Conservation (phyloP, 345 rosid genomes). For the Erodium maritimum region DNA sequence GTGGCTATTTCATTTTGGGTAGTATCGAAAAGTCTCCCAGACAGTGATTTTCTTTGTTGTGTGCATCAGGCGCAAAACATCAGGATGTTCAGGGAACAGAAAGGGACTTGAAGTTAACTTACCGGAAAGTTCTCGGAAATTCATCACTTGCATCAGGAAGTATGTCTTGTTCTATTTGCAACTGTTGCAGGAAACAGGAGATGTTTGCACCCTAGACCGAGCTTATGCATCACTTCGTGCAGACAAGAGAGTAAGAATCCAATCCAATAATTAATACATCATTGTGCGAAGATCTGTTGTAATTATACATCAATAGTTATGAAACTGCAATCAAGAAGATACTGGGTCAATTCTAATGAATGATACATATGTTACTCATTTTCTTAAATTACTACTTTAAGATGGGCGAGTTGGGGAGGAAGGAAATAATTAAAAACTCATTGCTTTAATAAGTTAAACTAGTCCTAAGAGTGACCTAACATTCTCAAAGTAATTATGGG, state of each 20-base stretch:
- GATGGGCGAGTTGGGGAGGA: too few species aligned
- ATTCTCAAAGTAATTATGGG: too few species aligned
- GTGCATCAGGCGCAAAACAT: conserved; percentile 66
- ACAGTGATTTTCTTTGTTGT: conserved; percentile 9
- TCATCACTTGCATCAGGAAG: conserved; percentile 90
- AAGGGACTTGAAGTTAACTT: conserved; percentile 82
- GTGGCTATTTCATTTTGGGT: neutral
- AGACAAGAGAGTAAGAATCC: conserved; percentile 75
- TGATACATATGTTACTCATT: neutral
- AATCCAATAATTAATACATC: neutral
- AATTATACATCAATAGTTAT: too few species aligned
- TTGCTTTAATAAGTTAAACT: neutral
- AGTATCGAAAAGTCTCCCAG: neutral
- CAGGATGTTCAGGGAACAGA: conserved; percentile 67
- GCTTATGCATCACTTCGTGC: conserved; percentile 71
- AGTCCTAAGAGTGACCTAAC: too few species aligned
- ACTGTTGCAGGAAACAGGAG: conserved; percentile 84
- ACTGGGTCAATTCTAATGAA: neutral
- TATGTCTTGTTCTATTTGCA: conserved; percentile 79
- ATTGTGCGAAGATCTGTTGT: too few species aligned
- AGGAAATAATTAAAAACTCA: neutral
- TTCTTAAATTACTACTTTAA: neutral
- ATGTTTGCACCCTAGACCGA: conserved; percentile 67
- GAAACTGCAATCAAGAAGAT: neutral
- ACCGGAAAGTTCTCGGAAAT: conserved; percentile 93